phyloP scores from a whole-genome alignment of 106 monocot species.

The Dioscorea alata region DNA sequence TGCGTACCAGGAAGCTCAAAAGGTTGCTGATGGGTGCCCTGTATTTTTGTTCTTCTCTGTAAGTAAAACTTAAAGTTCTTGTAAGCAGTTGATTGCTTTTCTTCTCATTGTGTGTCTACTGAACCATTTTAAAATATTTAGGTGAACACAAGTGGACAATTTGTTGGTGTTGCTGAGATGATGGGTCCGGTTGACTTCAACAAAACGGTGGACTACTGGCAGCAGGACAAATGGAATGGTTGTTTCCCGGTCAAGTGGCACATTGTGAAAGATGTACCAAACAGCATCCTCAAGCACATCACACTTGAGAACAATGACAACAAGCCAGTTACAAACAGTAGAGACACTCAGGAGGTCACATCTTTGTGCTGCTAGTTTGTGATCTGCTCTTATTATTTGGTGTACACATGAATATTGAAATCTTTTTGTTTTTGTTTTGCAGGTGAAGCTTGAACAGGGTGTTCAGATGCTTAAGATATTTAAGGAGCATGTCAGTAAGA shows the following conservation, averaged over 20 bases:
- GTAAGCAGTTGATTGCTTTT: not conserved
- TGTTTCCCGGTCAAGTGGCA: constrained; percentile 90
- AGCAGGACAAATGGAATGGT: constrained; percentile 92
- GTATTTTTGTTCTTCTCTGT: constrained; percentile 84
- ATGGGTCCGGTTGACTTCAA: constrained; percentile 79
- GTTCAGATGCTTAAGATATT: constrained; percentile 75
- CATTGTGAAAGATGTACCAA: constrained; percentile 84
- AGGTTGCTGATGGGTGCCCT: constrained; percentile 44
- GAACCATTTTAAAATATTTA: not conserved
- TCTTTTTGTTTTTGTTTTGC: not conserved
- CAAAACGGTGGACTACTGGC: constrained; percentile 86
- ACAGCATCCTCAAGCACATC: constrained; percentile 65
- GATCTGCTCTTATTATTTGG: too few species aligned
- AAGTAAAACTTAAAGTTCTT: constrained; percentile 3
- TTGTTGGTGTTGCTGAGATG: constrained; percentile 91
- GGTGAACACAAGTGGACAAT: constrained; percentile 92
- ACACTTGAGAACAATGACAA: constrained; percentile 88
- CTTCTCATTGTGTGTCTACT: not conserved
- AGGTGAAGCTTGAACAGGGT: constrained; percentile 77
- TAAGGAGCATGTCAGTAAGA: constrained; percentile 73
- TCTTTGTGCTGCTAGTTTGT: not conserved
- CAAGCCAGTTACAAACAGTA: constrained; percentile 87
- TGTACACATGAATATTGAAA: too few species aligned
- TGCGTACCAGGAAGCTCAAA: constrained; percentile 56
- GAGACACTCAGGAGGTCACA: constrained; percentile 79